Percentiles rank a stretch among this genome's conserved stretches.
Conservation (phyloP, 1,284 basidiomycete species). For the Sanghuangporus sanghuang region DNA sequence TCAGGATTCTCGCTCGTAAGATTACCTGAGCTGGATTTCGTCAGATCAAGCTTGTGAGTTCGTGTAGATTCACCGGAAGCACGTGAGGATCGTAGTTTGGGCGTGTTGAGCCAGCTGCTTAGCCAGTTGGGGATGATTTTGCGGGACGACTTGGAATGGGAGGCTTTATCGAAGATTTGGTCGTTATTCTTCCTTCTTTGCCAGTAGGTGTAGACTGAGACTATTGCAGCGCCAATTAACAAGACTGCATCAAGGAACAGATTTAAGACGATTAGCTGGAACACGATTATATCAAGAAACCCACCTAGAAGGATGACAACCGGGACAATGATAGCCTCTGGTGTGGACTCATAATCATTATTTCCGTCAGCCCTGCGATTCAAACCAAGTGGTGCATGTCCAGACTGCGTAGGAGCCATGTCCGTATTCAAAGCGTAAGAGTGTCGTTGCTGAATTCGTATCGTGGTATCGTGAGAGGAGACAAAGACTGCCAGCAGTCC, state of each 20-base stretch:
- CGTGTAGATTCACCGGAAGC: neutral
- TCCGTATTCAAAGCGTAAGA: neutral
- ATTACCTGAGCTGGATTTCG: neutral
- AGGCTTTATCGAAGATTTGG: neutral
- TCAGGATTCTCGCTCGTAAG: neutral
- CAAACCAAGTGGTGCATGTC: neutral
- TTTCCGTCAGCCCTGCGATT: neutral
- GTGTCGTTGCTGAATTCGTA: neutral
- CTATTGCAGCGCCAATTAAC: neutral
- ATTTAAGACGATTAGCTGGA: neutral
- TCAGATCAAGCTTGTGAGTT: neutral
- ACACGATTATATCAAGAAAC: neutral
- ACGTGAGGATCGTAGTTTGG: neutral
- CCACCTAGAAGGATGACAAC: conserved; percentile 8
- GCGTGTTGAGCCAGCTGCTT: conserved; percentile 2
- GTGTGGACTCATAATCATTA: neutral
- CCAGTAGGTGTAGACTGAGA: neutral
- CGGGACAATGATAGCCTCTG: conserved; percentile 5
- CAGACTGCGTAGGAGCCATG: neutral
- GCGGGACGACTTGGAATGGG: neutral
- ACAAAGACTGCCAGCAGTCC: neutral
- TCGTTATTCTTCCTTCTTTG: neutral
- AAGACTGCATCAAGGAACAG: neutral
- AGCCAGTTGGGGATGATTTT: conserved; percentile 7
- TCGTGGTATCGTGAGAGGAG: neutral